Base-by-base conservation (phyloP, 345 rosid species). In the Odontarrhena argentea region DNA sequence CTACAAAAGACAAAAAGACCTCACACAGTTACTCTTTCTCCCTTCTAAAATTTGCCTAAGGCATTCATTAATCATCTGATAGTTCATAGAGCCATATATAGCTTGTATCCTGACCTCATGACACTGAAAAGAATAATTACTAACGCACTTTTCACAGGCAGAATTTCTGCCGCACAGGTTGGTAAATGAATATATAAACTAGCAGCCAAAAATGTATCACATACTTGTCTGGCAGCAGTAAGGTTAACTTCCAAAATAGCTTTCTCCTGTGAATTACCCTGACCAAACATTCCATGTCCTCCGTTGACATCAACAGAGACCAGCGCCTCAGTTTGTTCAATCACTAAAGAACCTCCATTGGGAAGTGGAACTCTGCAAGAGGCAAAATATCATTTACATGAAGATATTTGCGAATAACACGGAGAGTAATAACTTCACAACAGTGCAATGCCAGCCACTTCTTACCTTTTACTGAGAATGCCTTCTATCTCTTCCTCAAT, bases 291-390 rank as follows among this genome's bases (percentile, higher is more conserved):
- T 58, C 88, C 91, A 78, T 90, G 98, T 61, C 98, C 98, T 6
- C 98, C 97, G 74, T 93, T 93, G 65, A 93, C 98, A 79, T 93
- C 98, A 80, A 93, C 83, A 37, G 98, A 88, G 73, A 93, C 98
- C 62, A 93, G 83, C 40, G 98, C 98, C 84, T 93, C 98, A 0
- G 98, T 93, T 79, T 90, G 97, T 81, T 93, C 98, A 78, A 93
- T 93, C 76, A 93, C 94, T 77, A 93, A 69, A 70, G 97, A 90
- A 67, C 97, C 98, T 71, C 98, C 98, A 67, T 78, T 86, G 30
- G 86, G 83, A 56, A 93, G 90, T 60, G 86, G 80, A 74, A 93
- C 97, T 84, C 98, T 93, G 81, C 46, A 70, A 73, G 55, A 60
- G 7, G 15, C 49, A 42, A 55, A 61, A 66, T n/a, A 49, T 34